Conservation (phyloP, 78 protist genomes). For the Carpediemonas membranifera region DNA sequence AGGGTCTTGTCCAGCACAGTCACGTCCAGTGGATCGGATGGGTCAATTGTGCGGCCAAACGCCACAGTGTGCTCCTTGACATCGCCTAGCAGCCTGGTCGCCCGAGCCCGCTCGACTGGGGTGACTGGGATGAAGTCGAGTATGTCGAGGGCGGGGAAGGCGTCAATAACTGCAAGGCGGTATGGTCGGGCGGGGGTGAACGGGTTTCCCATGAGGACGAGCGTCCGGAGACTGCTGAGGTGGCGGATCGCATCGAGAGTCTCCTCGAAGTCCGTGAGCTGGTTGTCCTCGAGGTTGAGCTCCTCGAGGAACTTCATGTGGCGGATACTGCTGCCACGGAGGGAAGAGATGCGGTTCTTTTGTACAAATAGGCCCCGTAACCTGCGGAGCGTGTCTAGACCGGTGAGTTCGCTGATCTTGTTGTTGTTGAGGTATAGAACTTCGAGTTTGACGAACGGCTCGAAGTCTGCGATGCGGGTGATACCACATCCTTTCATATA, state of each 20-base stretch:
- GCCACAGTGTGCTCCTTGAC: no score
- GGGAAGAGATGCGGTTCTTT: background rate
- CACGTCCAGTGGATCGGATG: no score
- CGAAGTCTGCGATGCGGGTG: no score
- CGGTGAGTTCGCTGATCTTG: background rate
- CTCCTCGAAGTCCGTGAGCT: background rate
- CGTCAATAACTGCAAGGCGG: background rate
- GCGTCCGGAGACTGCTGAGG: background rate
- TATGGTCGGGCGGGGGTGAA: background rate
- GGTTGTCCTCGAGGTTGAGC: slow-evolving; percentile 1
- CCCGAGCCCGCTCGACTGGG: background rate
- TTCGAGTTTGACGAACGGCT: no score
- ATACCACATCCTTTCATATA: no score
- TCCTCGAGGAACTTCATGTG: background rate
- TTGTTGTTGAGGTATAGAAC: slow-evolving; percentile 12
- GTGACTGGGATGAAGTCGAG: background rate
- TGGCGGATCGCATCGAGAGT: background rate
- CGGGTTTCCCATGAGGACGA: slow-evolving; percentile 8
- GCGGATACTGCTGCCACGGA: background rate
- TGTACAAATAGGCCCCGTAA: background rate
- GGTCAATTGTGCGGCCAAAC: no score
- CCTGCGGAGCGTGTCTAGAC: slow-evolving; percentile 4
- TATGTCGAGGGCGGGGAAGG: background rate
- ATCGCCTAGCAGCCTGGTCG: background rate
- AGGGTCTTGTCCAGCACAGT: no score